phyloP scores from a whole-genome alignment of 108 stramenopile species.

The Cafeteria roenbergensis region DNA sequence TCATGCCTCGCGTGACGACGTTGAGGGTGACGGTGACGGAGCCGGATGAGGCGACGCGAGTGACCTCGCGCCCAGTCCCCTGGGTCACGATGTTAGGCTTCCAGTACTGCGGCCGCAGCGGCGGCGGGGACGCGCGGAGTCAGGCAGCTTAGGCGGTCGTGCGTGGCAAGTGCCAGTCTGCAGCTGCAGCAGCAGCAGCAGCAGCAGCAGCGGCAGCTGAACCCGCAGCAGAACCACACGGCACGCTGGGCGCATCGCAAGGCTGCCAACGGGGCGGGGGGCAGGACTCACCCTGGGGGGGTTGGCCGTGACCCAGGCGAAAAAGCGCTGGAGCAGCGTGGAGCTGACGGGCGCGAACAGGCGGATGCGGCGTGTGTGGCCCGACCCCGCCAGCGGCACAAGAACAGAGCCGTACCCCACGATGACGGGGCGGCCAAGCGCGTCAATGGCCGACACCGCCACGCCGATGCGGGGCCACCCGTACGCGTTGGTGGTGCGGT shows the following conservation, averaged over 20 bases:
- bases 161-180: too few species aligned
- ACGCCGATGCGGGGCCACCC: conserved; percentile 72
- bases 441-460: conserved; percentile 56
- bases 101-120: conserved; percentile 56
- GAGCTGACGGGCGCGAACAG: conserved; percentile 52
- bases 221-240: too few species aligned
- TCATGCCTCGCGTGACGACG: conserved; percentile 45
- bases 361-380: conserved; percentile 36
- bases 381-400: conserved; percentile 50
- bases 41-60: conserved; percentile 37
- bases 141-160: too few species aligned
- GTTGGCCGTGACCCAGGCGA: conserved; percentile 54
- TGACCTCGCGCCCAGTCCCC: conserved; percentile 25
- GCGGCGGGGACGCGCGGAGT: too few species aligned
- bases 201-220: too few species aligned
- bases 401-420: conserved; percentile 61
- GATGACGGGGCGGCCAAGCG: conserved; percentile 55
- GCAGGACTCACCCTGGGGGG: too few species aligned
- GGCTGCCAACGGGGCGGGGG: too few species aligned
- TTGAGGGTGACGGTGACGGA: conserved; percentile 42
- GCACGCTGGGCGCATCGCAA: too few species aligned
- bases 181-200: too few species aligned
- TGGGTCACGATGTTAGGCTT: conserved; percentile 41
- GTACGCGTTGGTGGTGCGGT: conserved; percentile 59
- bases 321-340: conserved; percentile 32